phyloP scores from a whole-genome alignment of 352 stramenopile species.

The Pythium oligandrum region DNA sequence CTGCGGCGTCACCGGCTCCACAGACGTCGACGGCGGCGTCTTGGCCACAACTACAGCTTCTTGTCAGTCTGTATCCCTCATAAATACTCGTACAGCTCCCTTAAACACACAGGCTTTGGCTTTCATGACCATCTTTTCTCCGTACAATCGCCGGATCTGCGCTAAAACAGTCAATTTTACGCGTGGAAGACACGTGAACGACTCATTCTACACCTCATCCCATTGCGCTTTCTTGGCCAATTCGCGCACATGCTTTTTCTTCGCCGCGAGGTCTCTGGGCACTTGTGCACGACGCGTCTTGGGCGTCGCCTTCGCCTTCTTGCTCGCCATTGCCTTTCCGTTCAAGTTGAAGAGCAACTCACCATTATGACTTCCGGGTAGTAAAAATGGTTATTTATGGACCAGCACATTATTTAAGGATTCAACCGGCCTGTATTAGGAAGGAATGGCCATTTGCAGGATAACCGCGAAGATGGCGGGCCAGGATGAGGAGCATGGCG shows the following conservation, averaged over 20 bases:
- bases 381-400: slow-evolving; percentile 6
- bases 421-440: no score
- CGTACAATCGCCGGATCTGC: slow-evolving; percentile 62
- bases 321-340: slow-evolving; percentile 4
- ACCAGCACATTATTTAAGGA: no score
- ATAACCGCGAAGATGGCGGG: neutral
- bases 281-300: slow-evolving; percentile 5
- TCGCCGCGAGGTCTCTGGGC: slow-evolving; percentile 32
- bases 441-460: no score
- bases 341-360: slow-evolving; percentile 7
- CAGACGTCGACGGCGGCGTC: neutral
- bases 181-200: neutral
- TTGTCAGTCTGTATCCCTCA: neutral
- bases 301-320: slow-evolving; percentile 21
- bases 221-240: slow-evolving; percentile 43
- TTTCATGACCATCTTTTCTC: slow-evolving; percentile 65
- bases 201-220: slow-evolving; percentile 32
- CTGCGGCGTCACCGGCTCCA: slow-evolving; percentile 45
- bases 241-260: slow-evolving; percentile 77
- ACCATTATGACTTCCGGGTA: no score
- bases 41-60: no score
- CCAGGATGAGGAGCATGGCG: slow-evolving; percentile 4
- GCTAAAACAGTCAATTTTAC: neutral
- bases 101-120: slow-evolving; percentile 49
- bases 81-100: neutral